Base-by-base conservation (phyloP, 371 early-diverging fungal genomes). In the Mucor racemosus region DNA sequence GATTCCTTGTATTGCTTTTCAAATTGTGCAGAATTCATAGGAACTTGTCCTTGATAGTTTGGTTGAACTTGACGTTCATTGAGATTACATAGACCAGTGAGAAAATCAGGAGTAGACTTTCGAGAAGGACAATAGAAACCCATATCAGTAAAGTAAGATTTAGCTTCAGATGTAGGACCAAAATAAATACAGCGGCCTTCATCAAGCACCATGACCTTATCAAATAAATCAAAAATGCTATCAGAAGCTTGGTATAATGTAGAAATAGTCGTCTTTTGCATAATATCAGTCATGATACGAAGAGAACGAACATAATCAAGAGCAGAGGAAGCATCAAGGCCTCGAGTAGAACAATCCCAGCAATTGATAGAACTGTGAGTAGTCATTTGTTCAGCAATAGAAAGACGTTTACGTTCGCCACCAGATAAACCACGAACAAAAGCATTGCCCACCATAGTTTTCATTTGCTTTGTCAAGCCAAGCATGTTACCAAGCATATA, bases 281-380 rank as follows among this genome's bases (percentile, higher is more conserved):
- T 68, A 17, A 86, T 71, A 60, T 89, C 85, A 31, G 90, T 88
- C 72, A 89, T 78, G 44, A 90, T 86, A 58, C 90, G 84, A 1
- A 94, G 79, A 11, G 88, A 87, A 42, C 88, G 82, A 17, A 89
- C 81, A 59, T 92, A 91, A 68, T 93, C 92, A 3, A 92, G 78
- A 17, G 97, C 95, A 35, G 93, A 94, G 42, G 94, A 90, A 10
- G 94, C 89, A 82, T 98, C 97, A 14, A 98, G 76, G 64, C 97
- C 97, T 59, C 91, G 89, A 2, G 94, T 94, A 39, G 93, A 89
- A 36, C 94, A 94, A 68, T 97, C 96, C 86, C 94, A 91, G 67
- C 93, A 86, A 65, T 91, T 88, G 67, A 94, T 80, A 9, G 87
- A 78, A 41, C 91, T 91, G 19, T 82, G 84, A 6, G 92, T 86